A percentile compares a stretch with the other conserved stretches of the same genome.
These are phyloP conservation scores for Candida sp. DNA, from an alignment of 1,139 yeast genomes.

Conservation along the genomic window DNA sequence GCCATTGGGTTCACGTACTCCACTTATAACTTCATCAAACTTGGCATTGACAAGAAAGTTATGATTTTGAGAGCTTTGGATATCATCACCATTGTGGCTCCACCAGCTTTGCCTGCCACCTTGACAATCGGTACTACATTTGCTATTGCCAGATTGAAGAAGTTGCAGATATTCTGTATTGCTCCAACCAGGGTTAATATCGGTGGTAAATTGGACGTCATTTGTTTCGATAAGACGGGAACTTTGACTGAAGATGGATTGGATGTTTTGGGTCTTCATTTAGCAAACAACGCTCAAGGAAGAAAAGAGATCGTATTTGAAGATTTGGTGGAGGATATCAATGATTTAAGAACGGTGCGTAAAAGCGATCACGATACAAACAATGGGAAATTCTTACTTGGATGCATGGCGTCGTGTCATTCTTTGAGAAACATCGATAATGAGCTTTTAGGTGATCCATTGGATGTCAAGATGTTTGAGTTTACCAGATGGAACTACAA, in stretches of 20 bases:
- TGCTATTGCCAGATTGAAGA: conserved; percentile 77
- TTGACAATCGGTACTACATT: conserved; percentile 95
- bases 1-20: conserved; percentile 82
- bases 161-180: conserved; percentile 75
- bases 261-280: conserved; percentile 88
- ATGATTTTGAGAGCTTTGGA: conserved; percentile 92
- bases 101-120: conserved; percentile 98
- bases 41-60: conserved; percentile 69
- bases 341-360: conserved; percentile 11
- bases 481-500: conserved; percentile 79
- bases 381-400: conserved; percentile 39
- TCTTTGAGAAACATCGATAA: conserved; percentile 80
- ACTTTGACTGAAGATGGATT: conserved; percentile 97
- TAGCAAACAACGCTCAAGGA: conserved; percentile 55
- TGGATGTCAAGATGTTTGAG: conserved; percentile 92
- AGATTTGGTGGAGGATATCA: conserved; percentile 37
- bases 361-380: conserved; percentile 25
- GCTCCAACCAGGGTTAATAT: conserved; percentile 94
- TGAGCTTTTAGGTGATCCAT: conserved; percentile 89
- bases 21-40: conserved; percentile 77
- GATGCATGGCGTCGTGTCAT: conserved; percentile 84
- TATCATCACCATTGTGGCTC: conserved; percentile 94
- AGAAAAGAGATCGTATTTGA: conserved; percentile 58
- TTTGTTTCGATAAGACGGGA: conserved; percentile 97
- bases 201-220: conserved; percentile 90